Percentiles rank a stretch among this genome's conserved stretches.
Evolutionary conservation across 129 eudicot genomes (phyloP).

Genomic region (Chrysanthemum makinoi): DNA sequence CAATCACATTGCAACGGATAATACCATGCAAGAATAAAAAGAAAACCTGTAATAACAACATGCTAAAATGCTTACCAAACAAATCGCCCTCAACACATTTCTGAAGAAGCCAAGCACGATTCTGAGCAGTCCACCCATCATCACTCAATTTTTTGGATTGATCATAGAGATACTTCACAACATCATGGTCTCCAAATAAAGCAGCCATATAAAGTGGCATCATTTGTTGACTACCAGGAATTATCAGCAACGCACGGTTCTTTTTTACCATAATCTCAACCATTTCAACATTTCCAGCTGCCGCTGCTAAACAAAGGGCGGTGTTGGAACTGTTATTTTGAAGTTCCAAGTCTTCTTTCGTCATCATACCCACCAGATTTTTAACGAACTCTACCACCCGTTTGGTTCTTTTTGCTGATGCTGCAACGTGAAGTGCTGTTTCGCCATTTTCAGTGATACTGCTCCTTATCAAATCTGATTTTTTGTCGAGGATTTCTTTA

Average conservation of each 20-base stretch:
- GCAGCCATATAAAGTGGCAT: neutral
- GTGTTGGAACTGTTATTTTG: neutral
- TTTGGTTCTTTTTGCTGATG: neutral
- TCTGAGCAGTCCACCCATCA: neutral
- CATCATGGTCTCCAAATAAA: neutral
- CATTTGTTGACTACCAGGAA: neutral
- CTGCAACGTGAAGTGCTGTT: slow-evolving; percentile 1
- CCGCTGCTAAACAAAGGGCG: neutral
- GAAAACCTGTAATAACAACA: neutral
- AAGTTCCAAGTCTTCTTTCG: neutral
- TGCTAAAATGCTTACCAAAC: neutral
- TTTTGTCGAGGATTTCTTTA: neutral
- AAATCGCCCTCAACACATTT: neutral
- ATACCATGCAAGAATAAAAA: no score
- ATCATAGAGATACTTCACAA: neutral
- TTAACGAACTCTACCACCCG: neutral
- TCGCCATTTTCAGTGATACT: neutral
- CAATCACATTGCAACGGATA: neutral
- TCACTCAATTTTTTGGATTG: neutral
- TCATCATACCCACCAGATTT: neutral
- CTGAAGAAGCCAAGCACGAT: slow-evolving; percentile 6
- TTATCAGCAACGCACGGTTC: neutral
- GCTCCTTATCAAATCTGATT: neutral
- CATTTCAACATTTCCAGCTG: neutral
- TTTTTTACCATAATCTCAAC: neutral